Conservation (phyloP, 1,284 basidiomycete genomes). For the Bjerkandera adusta region DNA sequence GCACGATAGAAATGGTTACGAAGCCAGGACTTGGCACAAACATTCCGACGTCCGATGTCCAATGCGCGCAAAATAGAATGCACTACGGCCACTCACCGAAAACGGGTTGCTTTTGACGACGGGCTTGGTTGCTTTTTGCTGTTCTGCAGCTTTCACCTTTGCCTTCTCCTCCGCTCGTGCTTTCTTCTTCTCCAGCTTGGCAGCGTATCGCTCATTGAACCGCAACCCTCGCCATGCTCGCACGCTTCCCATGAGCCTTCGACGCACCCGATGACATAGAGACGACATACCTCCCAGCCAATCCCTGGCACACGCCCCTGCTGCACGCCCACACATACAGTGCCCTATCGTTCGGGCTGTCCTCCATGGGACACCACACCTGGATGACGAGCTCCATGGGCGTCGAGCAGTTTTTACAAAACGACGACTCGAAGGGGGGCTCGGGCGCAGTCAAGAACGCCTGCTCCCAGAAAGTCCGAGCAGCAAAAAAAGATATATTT, state of each 20-base stretch:
- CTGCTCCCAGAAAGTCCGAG: conserved; percentile 17
- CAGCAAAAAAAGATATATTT: conserved; percentile 19
- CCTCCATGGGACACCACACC: conserved; percentile 83
- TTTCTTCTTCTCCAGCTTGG: conserved; percentile 54
- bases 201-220: conserved; percentile 69
- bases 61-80: too few relatives aligned
- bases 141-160: conserved; percentile 30
- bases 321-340: conserved; percentile 82
- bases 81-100: too few relatives aligned
- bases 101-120: conserved; percentile 61
- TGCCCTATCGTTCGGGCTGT: conserved; percentile 77
- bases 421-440: conserved; percentile 35
- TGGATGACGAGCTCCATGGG: conserved; percentile 80
- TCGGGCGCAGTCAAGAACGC: conserved; percentile 31
- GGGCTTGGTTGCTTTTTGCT: conserved; percentile 30
- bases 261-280: not conserved
- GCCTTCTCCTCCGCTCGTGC: conserved; percentile 38
- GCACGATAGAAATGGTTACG: not conserved
- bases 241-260: conserved; percentile 42
- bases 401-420: conserved; percentile 66
- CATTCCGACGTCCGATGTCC: too few relatives aligned
- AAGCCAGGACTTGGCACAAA: not conserved
- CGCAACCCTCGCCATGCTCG: conserved; percentile 76
- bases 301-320: conserved; percentile 62
- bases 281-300: conserved; percentile 51